Evolutionary conservation across 1,284 basidiomycete species (phyloP).

Genomic region (Irpex sp.): DNA sequence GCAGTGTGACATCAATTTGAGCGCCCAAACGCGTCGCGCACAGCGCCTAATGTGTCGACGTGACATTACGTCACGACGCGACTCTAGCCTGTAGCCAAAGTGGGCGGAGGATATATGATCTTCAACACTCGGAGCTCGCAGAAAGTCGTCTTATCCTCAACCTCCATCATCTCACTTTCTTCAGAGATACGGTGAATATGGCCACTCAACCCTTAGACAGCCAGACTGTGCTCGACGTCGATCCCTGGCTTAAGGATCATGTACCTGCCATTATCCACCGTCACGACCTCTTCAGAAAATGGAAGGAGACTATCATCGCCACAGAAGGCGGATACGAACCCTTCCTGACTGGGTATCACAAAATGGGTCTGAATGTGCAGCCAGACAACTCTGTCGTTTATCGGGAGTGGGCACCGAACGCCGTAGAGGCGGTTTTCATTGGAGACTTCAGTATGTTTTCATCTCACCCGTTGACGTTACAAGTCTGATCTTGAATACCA

Average conservation of each 20-base stretch:
- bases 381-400: conserved; percentile 75
- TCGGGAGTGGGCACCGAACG: conserved; percentile 96
- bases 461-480: conserved; percentile 4
- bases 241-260: conserved; percentile 76
- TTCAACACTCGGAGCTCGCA: not conserved
- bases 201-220: conserved; percentile 38
- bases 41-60: not conserved
- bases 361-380: conserved; percentile 80
- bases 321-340: conserved; percentile 87
- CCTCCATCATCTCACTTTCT: not conserved
- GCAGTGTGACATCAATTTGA: not conserved
- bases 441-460: conserved; percentile 92
- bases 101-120: conserved; percentile 1
- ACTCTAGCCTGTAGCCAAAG: not conserved
- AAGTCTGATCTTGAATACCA: conserved; percentile 29
- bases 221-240: conserved; percentile 55
- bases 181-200: conserved; percentile 13
- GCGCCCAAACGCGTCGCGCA: not conserved
- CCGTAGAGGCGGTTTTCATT: conserved; percentile 77
- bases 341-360: conserved; percentile 86
- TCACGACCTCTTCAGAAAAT: conserved; percentile 68
- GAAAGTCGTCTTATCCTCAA: not conserved
- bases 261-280: conserved; percentile 70
- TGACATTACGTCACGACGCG: conserved; percentile 1
- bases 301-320: conserved; percentile 70